Base-by-base conservation (phyloP, 1,284 basidiomycete genomes). In the Ustilago crameri region DNA sequence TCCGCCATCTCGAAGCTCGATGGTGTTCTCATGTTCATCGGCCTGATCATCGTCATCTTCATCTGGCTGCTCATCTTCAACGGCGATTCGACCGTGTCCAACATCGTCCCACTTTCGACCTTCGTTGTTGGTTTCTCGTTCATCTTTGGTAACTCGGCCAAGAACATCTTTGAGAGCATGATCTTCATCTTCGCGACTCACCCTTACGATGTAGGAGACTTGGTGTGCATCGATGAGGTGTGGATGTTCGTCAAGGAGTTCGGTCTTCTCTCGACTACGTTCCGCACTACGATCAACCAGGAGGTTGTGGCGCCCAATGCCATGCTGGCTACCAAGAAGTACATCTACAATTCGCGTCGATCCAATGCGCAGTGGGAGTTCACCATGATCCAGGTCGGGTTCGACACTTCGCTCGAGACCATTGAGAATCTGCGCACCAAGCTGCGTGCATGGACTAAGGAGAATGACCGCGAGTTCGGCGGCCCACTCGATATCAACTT, bases 291-390 rank as follows among this genome's bases (percentile, higher is more conserved):
- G 4, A 90, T 91, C 71, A 91, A 91, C 3, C 79, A 91, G 82
- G 89, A 91, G 80, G 88, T 92, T 50, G 88, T 93, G 54, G 91
- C 90, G 2, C 92, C 91, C 0, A 93, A 93, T 75, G 86, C 91
- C 2, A 84, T 93, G n/a, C 84, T 93, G 9, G 88, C 91, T 3
- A 87, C 85, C 56, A 85, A 88, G 14, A 93, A 93, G 81, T 85
- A 91, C 32, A 90, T 93, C 20, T 91, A 90, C 90, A 83, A 75
- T 75, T 64, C 79, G 55, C 74, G 80, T 4, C 47, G 71, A 40
- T 58, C 70, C 10, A 62, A 71, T 9, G 53, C 70, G 49, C 91
- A 90, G 88, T 92, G 90, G 90, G 91, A 93, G 83, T 87, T 88
- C 2, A 91, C 90, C 8, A 87, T 46, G 61, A 62, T 81, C 35